Conservation (phyloP, 371 early-diverging fungal species). For the Haplosporangium sp. region DNA sequence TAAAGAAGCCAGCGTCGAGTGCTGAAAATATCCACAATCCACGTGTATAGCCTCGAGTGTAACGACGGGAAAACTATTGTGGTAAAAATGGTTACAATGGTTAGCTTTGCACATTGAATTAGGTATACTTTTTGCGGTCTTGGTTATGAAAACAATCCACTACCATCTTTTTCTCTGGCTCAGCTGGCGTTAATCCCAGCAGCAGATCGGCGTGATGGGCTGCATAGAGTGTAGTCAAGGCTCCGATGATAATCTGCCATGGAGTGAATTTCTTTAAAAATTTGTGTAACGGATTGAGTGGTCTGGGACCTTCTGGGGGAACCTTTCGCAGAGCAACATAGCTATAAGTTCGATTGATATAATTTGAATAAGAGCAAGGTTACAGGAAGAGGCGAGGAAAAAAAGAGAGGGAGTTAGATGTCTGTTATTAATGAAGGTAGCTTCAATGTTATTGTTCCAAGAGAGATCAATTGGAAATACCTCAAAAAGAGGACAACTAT, state of each 20-base stretch:
- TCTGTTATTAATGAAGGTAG: too few relatives aligned
- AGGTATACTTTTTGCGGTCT: background rate
- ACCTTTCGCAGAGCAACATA: conserved; percentile 46
- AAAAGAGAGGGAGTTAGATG: too few relatives aligned
- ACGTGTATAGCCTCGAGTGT: conserved; percentile 92
- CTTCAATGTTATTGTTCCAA: background rate
- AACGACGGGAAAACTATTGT: conserved; percentile 66
- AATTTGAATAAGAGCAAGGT: too few relatives aligned
- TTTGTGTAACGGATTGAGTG: conserved; percentile 33
- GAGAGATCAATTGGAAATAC: conserved; percentile 54
- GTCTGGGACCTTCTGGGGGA: conserved; percentile 29
- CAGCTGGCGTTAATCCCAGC: conserved; percentile 46
- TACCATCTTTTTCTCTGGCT: conserved; percentile 53
- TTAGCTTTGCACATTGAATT: background rate
- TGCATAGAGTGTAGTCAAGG: conserved; percentile 72
- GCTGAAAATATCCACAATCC: conserved; percentile 93
- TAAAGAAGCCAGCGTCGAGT: conserved; percentile 95
- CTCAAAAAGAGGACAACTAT: conserved; percentile 70
- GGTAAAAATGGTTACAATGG: too few relatives aligned
- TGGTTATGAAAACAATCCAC: conserved; percentile 45
- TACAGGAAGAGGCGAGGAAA: background rate
- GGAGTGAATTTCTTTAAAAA: conserved; percentile 69
- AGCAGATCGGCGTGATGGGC: conserved; percentile 65
- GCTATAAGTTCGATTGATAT: conserved; percentile 11
- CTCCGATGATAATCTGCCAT: conserved; percentile 84